phyloP scores from a whole-genome alignment of 2,329 filamentous ascomycete genomes.

The Zasmidium cellare region DNA sequence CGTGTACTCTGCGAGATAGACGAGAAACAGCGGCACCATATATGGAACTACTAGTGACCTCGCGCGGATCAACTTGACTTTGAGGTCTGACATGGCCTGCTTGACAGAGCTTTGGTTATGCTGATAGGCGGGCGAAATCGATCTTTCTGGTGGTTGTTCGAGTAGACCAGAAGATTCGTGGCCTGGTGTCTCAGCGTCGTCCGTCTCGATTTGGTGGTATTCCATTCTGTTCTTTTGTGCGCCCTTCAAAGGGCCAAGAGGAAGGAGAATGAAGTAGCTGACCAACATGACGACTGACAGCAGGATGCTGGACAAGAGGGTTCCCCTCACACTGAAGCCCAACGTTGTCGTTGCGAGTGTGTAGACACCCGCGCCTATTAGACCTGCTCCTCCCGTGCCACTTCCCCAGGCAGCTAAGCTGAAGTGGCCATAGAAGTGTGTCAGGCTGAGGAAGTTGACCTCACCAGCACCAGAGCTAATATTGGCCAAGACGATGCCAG shows the following conservation, averaged over 20 bases:
- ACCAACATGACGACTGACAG: slow-evolving; percentile 79
- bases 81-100: slow-evolving; percentile 11
- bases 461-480: slow-evolving; percentile 85
- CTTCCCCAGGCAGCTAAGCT: slow-evolving; percentile 90
- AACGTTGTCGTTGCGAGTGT: slow-evolving; percentile 80
- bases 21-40: slow-evolving; percentile 88
- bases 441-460: slow-evolving; percentile 84
- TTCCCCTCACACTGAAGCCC: slow-evolving; percentile 70
- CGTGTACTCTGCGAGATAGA: slow-evolving; percentile 95
- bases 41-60: slow-evolving; percentile 40
- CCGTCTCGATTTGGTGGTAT: slow-evolving; percentile 56
- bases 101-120: not conserved
- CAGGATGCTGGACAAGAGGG: slow-evolving; percentile 74
- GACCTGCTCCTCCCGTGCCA: slow-evolving; percentile 84
- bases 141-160: slow-evolving; percentile 25
- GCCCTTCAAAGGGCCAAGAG: slow-evolving; percentile 63
- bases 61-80: slow-evolving; percentile 55
- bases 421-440: slow-evolving; percentile 87
- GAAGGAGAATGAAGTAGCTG: slow-evolving; percentile 82
- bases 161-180: slow-evolving; percentile 39
- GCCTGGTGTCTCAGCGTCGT: slow-evolving; percentile 31
- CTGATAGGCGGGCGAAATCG: slow-evolving; percentile 29
- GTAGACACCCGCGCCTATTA: slow-evolving; percentile 86
- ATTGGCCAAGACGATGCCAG: slow-evolving; percentile 81
- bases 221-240: slow-evolving; percentile 43